A percentile compares a stretch with the other conserved stretches of the same genome.
These are phyloP conservation scores for Rhizophora mangle DNA, from an alignment of 345 rosid genomes.

Conservation along the genomic window DNA sequence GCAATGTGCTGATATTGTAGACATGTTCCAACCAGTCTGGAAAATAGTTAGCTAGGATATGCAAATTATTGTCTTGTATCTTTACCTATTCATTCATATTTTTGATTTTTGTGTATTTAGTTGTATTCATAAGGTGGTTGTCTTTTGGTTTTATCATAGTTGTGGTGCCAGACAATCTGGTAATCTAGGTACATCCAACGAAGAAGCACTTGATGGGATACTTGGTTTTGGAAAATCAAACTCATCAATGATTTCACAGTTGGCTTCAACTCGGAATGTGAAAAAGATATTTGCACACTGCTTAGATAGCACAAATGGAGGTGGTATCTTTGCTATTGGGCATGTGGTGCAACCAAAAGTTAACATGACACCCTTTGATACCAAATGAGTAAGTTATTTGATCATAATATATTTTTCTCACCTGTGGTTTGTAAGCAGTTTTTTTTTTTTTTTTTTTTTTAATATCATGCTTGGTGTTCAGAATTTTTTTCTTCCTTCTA, in stretches of 20 bases:
- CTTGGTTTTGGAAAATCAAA: slow-evolving; percentile 97
- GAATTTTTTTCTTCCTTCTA: too few species aligned
- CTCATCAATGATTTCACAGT: slow-evolving; percentile 89
- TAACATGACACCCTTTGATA: slow-evolving; percentile 83
- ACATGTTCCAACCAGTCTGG: background rate
- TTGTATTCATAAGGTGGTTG: background rate
- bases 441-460: background rate
- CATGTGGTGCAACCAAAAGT: slow-evolving; percentile 93
- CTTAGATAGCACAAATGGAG: slow-evolving; percentile 88
- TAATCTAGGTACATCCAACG: slow-evolving; percentile 66
- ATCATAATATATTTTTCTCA: slow-evolving; percentile 5
- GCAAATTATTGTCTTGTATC: background rate
- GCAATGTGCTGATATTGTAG: background rate
- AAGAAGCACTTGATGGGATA: slow-evolving; percentile 93
- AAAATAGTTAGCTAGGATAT: background rate
- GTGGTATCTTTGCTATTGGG: slow-evolving; percentile 98
- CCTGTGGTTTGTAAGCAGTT: background rate
- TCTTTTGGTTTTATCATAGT: slow-evolving; percentile 33
- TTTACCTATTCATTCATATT: background rate
- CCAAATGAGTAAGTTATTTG: slow-evolving; percentile 72
- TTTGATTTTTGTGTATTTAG: background rate
- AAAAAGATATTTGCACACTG: slow-evolving; percentile 96
- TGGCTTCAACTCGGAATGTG: slow-evolving; percentile 79
- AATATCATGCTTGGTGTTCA: too few species aligned
- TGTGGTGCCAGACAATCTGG: slow-evolving; percentile 93